These are phyloP conservation scores for Amniculicola lignicola DNA, from an alignment of 495 filamentous ascomycete species.

Conservation along the genomic window DNA sequence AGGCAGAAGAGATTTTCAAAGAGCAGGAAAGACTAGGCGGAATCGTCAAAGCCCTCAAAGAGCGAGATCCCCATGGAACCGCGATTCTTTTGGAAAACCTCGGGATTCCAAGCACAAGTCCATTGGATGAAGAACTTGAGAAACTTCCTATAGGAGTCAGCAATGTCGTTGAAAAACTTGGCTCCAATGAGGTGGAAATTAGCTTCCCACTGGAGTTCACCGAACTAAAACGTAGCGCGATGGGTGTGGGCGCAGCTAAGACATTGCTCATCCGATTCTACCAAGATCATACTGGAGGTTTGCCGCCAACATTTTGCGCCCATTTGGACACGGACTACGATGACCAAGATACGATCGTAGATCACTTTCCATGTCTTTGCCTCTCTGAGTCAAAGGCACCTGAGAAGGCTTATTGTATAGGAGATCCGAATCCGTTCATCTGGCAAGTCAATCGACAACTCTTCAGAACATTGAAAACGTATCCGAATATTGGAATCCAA, in stretches of 20 bases:
- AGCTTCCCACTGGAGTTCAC: slow-evolving; percentile 30
- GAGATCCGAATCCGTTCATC: slow-evolving; percentile 13
- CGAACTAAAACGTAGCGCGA: slow-evolving; percentile 13
- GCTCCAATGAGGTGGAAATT: slow-evolving; percentile 29
- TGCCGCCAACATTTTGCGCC: slow-evolving; percentile 30
- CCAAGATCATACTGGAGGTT: slow-evolving; percentile 1
- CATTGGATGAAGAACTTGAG: slow-evolving; percentile 31
- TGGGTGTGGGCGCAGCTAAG: slow-evolving; percentile 22
- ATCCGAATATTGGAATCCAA: neutral
- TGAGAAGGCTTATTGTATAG: neutral
- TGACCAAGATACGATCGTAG: neutral
- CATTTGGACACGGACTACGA: slow-evolving; percentile 31
- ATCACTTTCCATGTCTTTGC: slow-evolving; percentile 18
- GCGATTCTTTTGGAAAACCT: slow-evolving; percentile 17
- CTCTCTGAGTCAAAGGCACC: slow-evolving; percentile 5
- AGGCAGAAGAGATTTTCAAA: slow-evolving; percentile 10
- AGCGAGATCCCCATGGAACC: slow-evolving; percentile 23
- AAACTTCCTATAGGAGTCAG: slow-evolving; percentile 14
- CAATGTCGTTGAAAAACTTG: slow-evolving; percentile 25
- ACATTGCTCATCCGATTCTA: slow-evolving; percentile 18
- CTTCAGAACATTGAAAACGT: slow-evolving; percentile 10
- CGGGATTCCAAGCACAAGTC: slow-evolving; percentile 18
- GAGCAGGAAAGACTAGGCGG: slow-evolving; percentile 19
- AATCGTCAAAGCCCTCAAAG: slow-evolving; percentile 16
- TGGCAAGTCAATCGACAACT: slow-evolving; percentile 29